A percentile compares a stretch with the other conserved stretches of the same genome.
phyloP scores from a whole-genome alignment of 2,329 filamentous ascomycete species.

The Trichoderma breve region DNA sequence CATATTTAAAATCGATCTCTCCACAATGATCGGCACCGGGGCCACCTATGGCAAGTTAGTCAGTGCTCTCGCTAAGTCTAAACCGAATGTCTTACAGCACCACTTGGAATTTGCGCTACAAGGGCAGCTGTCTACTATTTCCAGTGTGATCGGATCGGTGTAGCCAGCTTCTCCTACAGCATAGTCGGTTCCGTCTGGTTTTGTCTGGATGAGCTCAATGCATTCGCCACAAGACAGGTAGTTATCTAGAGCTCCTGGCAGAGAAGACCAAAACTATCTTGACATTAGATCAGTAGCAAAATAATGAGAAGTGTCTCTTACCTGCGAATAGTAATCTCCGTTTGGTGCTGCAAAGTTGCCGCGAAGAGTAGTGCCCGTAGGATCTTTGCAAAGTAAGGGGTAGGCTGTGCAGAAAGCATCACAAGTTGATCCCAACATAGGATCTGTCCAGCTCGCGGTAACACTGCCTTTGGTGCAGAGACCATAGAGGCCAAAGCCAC shows the following conservation, averaged over 20 bases:
- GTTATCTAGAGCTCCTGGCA: neutral
- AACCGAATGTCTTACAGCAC: neutral
- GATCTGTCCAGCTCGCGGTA: conserved; percentile 8
- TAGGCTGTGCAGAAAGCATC: conserved; percentile 11
- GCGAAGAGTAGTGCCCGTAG: neutral
- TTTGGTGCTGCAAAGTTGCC: conserved; percentile 16
- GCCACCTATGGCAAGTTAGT: neutral
- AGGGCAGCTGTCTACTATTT: conserved; percentile 14
- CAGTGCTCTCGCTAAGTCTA: no score
- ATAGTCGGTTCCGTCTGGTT: conserved; percentile 5
- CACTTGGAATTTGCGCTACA: conserved; percentile 14
- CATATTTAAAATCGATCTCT: conserved; percentile 12
- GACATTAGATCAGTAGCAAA: neutral
- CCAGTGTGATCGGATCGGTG: neutral
- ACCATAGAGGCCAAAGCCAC: conserved; percentile 12
- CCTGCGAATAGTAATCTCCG: conserved; percentile 5
- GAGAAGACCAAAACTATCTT: conserved; percentile 3
- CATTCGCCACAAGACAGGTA: conserved; percentile 16
- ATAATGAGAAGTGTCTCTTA: neutral
- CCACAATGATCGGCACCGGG: conserved; percentile 10
- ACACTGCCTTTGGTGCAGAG: conserved; percentile 8
- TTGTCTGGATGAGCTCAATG: conserved; percentile 1
- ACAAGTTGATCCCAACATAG: conserved; percentile 3
- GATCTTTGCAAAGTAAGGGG: conserved; percentile 13
- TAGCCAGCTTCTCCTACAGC: conserved; percentile 9